Evolutionary conservation across 148 eudicot genomes (phyloP).

Genomic region (Cornus controversa): DNA sequence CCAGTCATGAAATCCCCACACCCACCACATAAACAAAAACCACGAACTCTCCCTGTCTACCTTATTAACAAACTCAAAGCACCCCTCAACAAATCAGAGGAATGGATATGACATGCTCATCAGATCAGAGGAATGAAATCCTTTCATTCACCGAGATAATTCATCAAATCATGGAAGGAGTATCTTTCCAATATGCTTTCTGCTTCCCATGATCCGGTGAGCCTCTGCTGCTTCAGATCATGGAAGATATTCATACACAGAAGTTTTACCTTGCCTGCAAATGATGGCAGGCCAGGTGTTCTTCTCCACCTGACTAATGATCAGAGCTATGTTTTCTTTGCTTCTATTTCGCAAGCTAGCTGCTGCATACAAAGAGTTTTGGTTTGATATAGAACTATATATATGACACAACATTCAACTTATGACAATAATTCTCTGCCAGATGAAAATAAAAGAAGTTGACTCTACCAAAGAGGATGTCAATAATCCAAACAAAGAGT

Average conservation of each 20-base stretch:
- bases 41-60: too few species aligned
- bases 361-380: constrained; percentile 31
- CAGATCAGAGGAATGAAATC: neutral
- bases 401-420: neutral
- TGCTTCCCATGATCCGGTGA: constrained; percentile 76
- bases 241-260: constrained; percentile 53
- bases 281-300: constrained; percentile 90
- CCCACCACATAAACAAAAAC: too few species aligned
- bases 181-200: constrained; percentile 89
- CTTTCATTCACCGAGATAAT: neutral
- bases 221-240: constrained; percentile 75
- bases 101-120: too few species aligned
- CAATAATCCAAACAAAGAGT: neutral
- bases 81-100: too few species aligned
- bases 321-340: constrained; percentile 68
- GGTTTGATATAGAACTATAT: neutral
- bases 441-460: too few species aligned
- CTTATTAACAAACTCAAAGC: too few species aligned
- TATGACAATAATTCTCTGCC: neutral
- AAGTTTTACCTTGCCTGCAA: constrained; percentile 68
- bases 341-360: constrained; percentile 79
- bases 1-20: too few species aligned
- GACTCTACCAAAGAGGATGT: neutral
- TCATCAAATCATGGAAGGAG: constrained; percentile 38
- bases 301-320: constrained; percentile 86